phyloP scores from a whole-genome alignment of 2,329 filamentous ascomycete species.

The Fusarium drepaniforme region DNA sequence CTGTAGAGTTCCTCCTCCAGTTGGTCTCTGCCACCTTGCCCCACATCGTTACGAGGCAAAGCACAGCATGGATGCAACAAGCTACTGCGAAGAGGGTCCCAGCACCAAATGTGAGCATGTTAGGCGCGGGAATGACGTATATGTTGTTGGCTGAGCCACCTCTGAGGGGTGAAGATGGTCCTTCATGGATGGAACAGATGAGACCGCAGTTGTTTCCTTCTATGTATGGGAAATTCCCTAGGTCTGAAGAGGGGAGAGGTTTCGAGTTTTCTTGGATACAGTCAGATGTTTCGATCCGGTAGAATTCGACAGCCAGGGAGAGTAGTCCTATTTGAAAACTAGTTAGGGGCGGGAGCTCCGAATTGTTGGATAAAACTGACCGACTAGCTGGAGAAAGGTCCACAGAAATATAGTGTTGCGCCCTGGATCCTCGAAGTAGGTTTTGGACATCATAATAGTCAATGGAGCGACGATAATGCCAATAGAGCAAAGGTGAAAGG shows the following conservation, averaged over 20 bases:
- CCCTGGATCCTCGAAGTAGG: constrained; percentile 73
- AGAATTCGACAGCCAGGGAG: constrained; percentile 74
- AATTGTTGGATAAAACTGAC: constrained; percentile 49
- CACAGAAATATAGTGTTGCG: constrained; percentile 76
- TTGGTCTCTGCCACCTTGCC: constrained; percentile 68
- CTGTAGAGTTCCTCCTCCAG: constrained; percentile 60
- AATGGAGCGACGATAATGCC: constrained; percentile 74
- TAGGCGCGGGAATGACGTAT: too few relatives aligned
- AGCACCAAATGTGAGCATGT: too few relatives aligned
- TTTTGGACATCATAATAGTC: constrained; percentile 70
- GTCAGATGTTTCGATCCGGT: constrained; percentile 58
- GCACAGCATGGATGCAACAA: constrained; percentile 73
- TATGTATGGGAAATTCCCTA: too few relatives aligned
- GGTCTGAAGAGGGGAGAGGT: constrained; percentile 49
- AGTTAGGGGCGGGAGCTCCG: too few relatives aligned
- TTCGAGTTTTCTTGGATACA: constrained; percentile 58
- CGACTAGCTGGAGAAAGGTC: constrained; percentile 71
- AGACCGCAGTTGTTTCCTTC: too few relatives aligned
- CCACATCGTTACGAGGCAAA: constrained; percentile 72
- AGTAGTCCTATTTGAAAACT: constrained; percentile 59
- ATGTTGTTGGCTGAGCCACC: too few relatives aligned
- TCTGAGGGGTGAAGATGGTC: too few relatives aligned
- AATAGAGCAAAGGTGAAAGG: constrained; percentile 76
- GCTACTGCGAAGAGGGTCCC: constrained; percentile 63
- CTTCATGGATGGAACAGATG: too few relatives aligned